phyloP scores from a whole-genome alignment of 768 basidiomycete genomes.

The Artomyces pyxidatus region DNA sequence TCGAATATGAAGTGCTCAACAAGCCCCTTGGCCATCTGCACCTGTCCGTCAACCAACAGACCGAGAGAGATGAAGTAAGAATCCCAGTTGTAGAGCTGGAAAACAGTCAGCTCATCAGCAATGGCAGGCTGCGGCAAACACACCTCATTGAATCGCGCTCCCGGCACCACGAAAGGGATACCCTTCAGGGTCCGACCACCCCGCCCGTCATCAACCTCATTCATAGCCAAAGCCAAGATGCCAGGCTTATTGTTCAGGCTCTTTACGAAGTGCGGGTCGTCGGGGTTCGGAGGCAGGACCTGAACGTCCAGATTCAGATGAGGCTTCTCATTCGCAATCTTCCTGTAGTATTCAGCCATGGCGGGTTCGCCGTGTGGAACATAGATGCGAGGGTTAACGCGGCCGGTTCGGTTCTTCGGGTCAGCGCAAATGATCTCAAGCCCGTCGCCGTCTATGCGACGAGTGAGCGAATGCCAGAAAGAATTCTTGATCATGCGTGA shows the following conservation, averaged over 20 bases:
- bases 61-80: slow-evolving; percentile 93
- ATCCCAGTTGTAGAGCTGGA: slow-evolving; percentile 89
- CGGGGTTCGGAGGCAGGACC: slow-evolving; percentile 78
- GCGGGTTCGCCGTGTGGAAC: slow-evolving; percentile 88
- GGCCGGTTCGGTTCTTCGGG: slow-evolving; percentile 92
- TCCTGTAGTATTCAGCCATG: slow-evolving; percentile 93
- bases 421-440: slow-evolving; percentile 96
- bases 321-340: slow-evolving; percentile 85
- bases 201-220: slow-evolving; percentile 71
- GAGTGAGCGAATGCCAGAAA: slow-evolving; percentile 96
- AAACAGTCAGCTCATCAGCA: not conserved
- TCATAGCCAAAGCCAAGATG: slow-evolving; percentile 92
- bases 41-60: slow-evolving; percentile 88
- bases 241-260: slow-evolving; percentile 92
- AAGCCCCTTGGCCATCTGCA: slow-evolving; percentile 94
- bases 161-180: slow-evolving; percentile 95
- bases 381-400: slow-evolving; percentile 88
- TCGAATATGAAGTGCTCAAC: slow-evolving; percentile 99
- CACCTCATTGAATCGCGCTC: slow-evolving; percentile 91
- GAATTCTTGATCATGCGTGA: slow-evolving; percentile 97
- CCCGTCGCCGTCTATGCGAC: slow-evolving; percentile 94
- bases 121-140: slow-evolving; percentile 17
- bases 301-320: slow-evolving; percentile 92
- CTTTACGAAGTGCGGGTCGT: slow-evolving; percentile 85
- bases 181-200: slow-evolving; percentile 83